Conservation (phyloP, 1,284 basidiomycete genomes). For the Bjerkandera adusta region DNA sequence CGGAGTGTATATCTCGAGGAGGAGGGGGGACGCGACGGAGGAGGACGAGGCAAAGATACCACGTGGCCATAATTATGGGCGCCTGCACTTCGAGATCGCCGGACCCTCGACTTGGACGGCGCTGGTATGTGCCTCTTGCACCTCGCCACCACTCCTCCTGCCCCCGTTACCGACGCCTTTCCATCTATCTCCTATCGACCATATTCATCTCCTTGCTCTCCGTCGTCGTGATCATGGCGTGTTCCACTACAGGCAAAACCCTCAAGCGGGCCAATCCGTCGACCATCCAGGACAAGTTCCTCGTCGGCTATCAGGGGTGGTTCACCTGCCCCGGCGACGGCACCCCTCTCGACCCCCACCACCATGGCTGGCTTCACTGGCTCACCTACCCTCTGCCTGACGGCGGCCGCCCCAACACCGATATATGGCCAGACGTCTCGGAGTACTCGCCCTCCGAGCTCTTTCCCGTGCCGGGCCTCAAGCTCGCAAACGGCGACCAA, state of each 20-base stretch:
- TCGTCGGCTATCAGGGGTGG: slow-evolving; percentile 85
- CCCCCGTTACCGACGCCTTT: neutral
- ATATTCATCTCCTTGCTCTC: neutral
- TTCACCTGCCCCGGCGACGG: slow-evolving; percentile 40
- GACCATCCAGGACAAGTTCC: slow-evolving; percentile 70
- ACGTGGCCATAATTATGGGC: too few relatives aligned
- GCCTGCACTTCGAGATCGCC: too few relatives aligned
- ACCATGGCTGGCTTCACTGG: slow-evolving; percentile 86
- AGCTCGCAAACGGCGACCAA: slow-evolving; percentile 50
- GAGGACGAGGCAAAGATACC: too few relatives aligned
- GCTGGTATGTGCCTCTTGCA: too few relatives aligned
- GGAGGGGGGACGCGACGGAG: too few relatives aligned
- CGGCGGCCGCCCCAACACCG: slow-evolving; percentile 66
- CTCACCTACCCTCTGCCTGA: slow-evolving; percentile 60
- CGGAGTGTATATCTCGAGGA: too few relatives aligned
- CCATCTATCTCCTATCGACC: too few relatives aligned
- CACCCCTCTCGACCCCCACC: slow-evolving; percentile 54
- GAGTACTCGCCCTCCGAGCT: slow-evolving; percentile 68
- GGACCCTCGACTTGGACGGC: too few relatives aligned
- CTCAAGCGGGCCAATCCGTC: slow-evolving; percentile 42
- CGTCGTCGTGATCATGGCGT: slow-evolving; percentile 4
- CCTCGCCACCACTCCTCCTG: too few relatives aligned
- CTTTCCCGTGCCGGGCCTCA: slow-evolving; percentile 64
- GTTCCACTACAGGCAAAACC: slow-evolving; percentile 14
- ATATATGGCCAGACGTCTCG: slow-evolving; percentile 75